A percentile compares a stretch with the other conserved stretches of the same genome.
Conservation (phyloP, 2,329 filamentous ascomycete species). For the Boeremia exigua region DNA sequence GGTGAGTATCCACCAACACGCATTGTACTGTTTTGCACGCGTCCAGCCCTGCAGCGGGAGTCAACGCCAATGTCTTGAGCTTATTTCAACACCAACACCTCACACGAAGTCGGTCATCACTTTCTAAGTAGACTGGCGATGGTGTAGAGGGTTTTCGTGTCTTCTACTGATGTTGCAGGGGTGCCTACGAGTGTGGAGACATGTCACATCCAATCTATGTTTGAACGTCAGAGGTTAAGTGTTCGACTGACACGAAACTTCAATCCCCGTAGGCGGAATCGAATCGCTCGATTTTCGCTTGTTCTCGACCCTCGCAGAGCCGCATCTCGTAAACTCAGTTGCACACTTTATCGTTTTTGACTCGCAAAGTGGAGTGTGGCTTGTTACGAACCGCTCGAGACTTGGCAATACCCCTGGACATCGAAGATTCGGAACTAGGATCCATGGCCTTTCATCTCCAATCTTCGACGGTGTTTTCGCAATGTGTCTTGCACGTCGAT, state of each 20-base stretch:
- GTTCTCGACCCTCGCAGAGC: slow-evolving; percentile 14
- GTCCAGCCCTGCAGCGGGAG: slow-evolving; percentile 27
- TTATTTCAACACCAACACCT: slow-evolving; percentile 26
- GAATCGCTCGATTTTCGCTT: slow-evolving; percentile 3
- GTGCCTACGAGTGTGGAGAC: neutral
- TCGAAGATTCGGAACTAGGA: slow-evolving; percentile 16
- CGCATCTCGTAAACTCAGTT: slow-evolving; percentile 16
- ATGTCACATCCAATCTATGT: neutral
- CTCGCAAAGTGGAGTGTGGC: slow-evolving; percentile 16
- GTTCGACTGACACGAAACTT: slow-evolving; percentile 8
- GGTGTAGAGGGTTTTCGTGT: neutral
- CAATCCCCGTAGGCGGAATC: slow-evolving; percentile 3
- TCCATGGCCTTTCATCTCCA: slow-evolving; percentile 17
- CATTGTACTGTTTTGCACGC: slow-evolving; percentile 19
- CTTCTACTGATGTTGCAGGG: slow-evolving; percentile 1
- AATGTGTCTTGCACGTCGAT: slow-evolving; percentile 2
- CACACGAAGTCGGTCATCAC: neutral
- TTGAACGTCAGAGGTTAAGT: slow-evolving; percentile 5
- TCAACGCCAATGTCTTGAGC: slow-evolving; percentile 27
- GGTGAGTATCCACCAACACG: slow-evolving; percentile 28
- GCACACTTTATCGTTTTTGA: slow-evolving; percentile 15
- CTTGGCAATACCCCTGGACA: slow-evolving; percentile 15
- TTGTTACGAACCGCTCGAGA: slow-evolving; percentile 11
- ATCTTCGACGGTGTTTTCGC: neutral
- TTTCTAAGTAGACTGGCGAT: neutral